A percentile compares a stretch with the other conserved stretches of the same genome.
These are phyloP conservation scores for Lachnellula subtilissima DNA, from an alignment of 2,329 filamentous ascomycete genomes.

Conservation along the genomic window DNA sequence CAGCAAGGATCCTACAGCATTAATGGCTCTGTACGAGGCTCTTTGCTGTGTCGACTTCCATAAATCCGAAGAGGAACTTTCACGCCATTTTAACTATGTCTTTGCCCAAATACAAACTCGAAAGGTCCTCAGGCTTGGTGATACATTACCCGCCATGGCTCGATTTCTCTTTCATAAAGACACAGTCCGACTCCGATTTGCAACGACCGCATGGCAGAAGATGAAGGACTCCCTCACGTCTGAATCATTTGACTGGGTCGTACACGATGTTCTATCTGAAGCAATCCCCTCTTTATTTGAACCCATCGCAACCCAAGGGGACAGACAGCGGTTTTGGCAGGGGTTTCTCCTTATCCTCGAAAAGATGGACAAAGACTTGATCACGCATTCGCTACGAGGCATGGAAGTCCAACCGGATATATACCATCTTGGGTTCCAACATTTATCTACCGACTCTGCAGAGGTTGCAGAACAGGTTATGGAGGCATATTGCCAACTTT, in stretches of 20 bases:
- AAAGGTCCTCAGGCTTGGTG: constrained; percentile 70
- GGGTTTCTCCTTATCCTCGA: constrained; percentile 70
- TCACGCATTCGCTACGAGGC: constrained; percentile 71
- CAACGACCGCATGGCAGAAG: constrained; percentile 59
- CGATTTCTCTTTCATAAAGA: constrained; percentile 78
- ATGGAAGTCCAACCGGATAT: constrained; percentile 73
- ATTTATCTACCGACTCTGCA: constrained; percentile 47
- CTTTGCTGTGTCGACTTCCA: constrained; percentile 81
- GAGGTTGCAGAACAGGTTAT: constrained; percentile 64
- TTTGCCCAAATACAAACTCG: constrained; percentile 77
- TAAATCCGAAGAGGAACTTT: constrained; percentile 35
- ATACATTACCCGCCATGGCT: constrained; percentile 75
- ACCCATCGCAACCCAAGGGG: constrained; percentile 43
- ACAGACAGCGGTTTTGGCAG: constrained; percentile 73
- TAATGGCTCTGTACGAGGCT: constrained; percentile 82
- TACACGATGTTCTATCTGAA: constrained; percentile 66
- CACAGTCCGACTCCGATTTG: constrained; percentile 60
- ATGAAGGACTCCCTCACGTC: constrained; percentile 59
- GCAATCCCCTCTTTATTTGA: constrained; percentile 59
- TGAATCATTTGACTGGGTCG: constrained; percentile 81
- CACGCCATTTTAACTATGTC: constrained; percentile 65
- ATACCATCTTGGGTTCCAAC: constrained; percentile 56
- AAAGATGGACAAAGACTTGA: constrained; percentile 66
- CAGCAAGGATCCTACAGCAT: constrained; percentile 48
- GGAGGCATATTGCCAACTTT: constrained; percentile 62